Percentiles rank a stretch among this genome's conserved stretches.
phyloP scores from a whole-genome alignment of 2,329 filamentous ascomycete genomes.

The Ilyonectria mors-panacis region DNA sequence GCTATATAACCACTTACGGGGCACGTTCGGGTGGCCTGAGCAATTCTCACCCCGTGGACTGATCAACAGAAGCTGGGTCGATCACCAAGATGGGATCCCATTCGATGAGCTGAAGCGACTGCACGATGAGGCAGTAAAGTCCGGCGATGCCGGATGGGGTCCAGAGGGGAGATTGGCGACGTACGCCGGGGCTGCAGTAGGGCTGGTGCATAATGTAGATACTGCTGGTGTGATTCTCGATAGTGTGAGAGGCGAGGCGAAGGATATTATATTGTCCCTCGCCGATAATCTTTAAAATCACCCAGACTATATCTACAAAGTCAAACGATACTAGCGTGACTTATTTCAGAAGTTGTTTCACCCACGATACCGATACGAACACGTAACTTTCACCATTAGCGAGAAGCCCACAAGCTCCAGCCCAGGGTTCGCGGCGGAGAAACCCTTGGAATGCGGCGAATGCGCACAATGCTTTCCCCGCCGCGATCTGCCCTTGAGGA shows the following conservation, averaged over 20 bases:
- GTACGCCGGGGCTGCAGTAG: constrained; percentile 64
- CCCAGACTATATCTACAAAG: background rate
- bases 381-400: background rate
- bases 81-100: constrained; percentile 52
- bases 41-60: constrained; percentile 58
- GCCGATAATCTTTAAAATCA: background rate
- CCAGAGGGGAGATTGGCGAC: constrained; percentile 64
- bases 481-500: too few relatives aligned
- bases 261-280: constrained; percentile 10
- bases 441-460: too few relatives aligned
- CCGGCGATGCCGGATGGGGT: constrained; percentile 63
- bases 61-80: constrained; percentile 56
- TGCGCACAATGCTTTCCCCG: too few relatives aligned
- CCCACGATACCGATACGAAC: background rate
- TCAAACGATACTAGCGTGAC: background rate
- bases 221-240: constrained; percentile 57
- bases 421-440: background rate
- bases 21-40: constrained; percentile 58
- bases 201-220: constrained; percentile 59
- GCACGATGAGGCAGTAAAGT: constrained; percentile 53
- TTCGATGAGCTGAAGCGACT: constrained; percentile 62
- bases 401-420: background rate
- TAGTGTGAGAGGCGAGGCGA: constrained; percentile 49
- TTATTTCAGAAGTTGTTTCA: background rate
- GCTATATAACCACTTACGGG: constrained; percentile 61